Evolutionary conservation across 2,329 filamentous ascomycete genomes (phyloP).

Genomic region (Ambrosiella xylebori): DNA sequence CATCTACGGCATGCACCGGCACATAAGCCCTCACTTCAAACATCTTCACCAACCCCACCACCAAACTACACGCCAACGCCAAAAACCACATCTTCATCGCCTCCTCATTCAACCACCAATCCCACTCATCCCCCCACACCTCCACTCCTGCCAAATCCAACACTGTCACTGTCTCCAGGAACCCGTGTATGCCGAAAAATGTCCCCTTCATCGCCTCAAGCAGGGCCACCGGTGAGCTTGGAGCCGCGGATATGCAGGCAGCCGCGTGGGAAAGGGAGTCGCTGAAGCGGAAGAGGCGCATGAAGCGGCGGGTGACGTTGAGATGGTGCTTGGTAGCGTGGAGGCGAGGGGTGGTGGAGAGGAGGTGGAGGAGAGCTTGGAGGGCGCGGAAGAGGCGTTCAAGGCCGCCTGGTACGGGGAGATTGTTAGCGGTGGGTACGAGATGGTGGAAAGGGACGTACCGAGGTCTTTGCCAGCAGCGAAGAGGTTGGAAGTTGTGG

Average conservation of each 20-base stretch:
- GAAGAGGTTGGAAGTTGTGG: constrained; percentile 16
- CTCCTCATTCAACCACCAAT: constrained; percentile 34
- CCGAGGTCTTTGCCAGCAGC: constrained; percentile 31
- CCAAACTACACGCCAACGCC: constrained; percentile 34
- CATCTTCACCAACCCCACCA: constrained; percentile 27
- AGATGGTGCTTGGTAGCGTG: constrained; percentile 24
- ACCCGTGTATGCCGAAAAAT: constrained; percentile 48
- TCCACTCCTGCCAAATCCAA: constrained; percentile 31
- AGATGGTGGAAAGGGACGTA: constrained; percentile 17
- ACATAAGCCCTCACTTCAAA: constrained; percentile 21
- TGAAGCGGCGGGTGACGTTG: constrained; percentile 38
- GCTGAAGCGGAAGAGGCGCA: constrained; percentile 53
- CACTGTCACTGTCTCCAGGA: constrained; percentile 48
- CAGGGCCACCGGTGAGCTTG: constrained; percentile 18
- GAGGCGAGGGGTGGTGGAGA: constrained; percentile 25
- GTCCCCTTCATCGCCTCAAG: constrained; percentile 36
- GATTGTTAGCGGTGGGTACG: constrained; percentile 29
- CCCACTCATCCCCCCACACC: constrained; percentile 29
- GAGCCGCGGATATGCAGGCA: constrained; percentile 25
- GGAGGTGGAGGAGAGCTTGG: constrained; percentile 33
- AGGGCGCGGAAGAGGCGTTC: constrained; percentile 43
- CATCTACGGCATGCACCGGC: constrained; percentile 17
- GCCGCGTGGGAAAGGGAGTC: constrained; percentile 19
- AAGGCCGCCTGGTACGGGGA: constrained; percentile 32
- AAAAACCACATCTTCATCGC: constrained; percentile 56